phyloP scores from a whole-genome alignment of 495 filamentous ascomycete species.

The Penicillium goetzii region DNA sequence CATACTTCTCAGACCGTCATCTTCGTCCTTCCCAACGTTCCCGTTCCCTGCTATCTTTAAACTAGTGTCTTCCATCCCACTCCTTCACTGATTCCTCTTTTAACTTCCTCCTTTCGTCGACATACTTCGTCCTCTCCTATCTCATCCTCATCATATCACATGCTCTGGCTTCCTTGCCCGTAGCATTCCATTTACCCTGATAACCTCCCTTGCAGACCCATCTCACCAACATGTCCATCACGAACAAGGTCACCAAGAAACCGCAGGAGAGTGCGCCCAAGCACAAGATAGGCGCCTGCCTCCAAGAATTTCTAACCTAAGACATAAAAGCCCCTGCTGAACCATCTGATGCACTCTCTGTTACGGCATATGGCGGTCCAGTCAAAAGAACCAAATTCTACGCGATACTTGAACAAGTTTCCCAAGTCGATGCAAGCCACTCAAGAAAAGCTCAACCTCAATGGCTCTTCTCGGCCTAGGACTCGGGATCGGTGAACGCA shows the following conservation, averaged over 20 bases:
- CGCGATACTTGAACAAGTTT: background rate
- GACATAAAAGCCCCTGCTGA: background rate
- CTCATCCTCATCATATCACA: background rate
- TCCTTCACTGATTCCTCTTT: background rate
- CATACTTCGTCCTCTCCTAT: background rate
- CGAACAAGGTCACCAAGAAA: background rate
- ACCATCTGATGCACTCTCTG: background rate
- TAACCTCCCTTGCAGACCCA: background rate
- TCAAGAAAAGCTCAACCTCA: background rate
- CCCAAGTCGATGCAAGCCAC: background rate
- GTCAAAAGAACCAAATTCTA: background rate
- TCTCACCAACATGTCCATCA: background rate
- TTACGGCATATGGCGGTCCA: background rate
- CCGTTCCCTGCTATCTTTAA: background rate
- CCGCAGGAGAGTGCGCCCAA: background rate
- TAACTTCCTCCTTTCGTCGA: background rate
- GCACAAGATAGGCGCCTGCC: background rate
- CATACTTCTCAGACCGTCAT: background rate
- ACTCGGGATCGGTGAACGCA: background rate
- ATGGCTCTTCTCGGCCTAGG: background rate
- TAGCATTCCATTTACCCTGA: background rate
- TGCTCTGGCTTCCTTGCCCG: background rate
- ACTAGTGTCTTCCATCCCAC: background rate
- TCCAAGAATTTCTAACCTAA: background rate
- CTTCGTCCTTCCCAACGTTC: background rate